A percentile compares a stretch with the other conserved stretches of the same genome.
Evolutionary conservation across 2,329 filamentous ascomycete genomes (phyloP).

Genomic region (Ophiostoma australiae): DNA sequence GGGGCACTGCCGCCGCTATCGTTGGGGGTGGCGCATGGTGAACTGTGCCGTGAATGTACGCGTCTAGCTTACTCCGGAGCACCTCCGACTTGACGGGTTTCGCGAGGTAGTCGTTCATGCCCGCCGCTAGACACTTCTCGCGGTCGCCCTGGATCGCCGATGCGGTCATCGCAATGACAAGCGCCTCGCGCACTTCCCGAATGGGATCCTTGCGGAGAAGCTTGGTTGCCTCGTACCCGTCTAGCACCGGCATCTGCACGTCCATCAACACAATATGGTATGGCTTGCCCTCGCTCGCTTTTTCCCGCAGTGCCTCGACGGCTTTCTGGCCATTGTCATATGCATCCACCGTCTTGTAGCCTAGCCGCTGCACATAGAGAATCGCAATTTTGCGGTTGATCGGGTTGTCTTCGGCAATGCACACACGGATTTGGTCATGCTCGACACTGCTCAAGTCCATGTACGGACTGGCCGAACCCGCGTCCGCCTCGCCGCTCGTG

Average conservation of each 20-base stretch:
- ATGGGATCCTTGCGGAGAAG: slow-evolving; percentile 72
- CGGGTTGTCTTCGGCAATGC: slow-evolving; percentile 90
- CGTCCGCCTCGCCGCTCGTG: neutral
- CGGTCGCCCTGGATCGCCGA: slow-evolving; percentile 90
- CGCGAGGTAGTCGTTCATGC: slow-evolving; percentile 96
- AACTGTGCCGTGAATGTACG: slow-evolving; percentile 43
- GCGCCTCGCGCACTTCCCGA: slow-evolving; percentile 69
- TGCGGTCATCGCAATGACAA: slow-evolving; percentile 98
- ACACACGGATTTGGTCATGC: slow-evolving; percentile 74
- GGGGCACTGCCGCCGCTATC: slow-evolving; percentile 21
- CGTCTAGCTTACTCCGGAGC: slow-evolving; percentile 72
- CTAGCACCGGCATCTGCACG: slow-evolving; percentile 90
- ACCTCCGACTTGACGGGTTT: slow-evolving; percentile 91
- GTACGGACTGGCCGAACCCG: slow-evolving; percentile 39
- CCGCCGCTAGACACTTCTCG: slow-evolving; percentile 90
- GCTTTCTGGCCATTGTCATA: slow-evolving; percentile 87
- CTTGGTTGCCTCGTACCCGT: slow-evolving; percentile 87
- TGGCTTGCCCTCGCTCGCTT: slow-evolving; percentile 64
- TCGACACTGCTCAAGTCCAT: slow-evolving; percentile 68
- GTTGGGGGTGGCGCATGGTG: slow-evolving; percentile 32
- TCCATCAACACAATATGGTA: slow-evolving; percentile 95
- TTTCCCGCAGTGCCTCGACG: slow-evolving; percentile 74
- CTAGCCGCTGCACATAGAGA: slow-evolving; percentile 79
- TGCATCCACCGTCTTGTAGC: slow-evolving; percentile 74
- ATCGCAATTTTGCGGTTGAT: slow-evolving; percentile 95